A percentile compares a stretch with the other conserved stretches of the same genome.
Evolutionary conservation across 2,329 filamentous ascomycete species (phyloP).

Genomic region (Epichloe scottii): DNA sequence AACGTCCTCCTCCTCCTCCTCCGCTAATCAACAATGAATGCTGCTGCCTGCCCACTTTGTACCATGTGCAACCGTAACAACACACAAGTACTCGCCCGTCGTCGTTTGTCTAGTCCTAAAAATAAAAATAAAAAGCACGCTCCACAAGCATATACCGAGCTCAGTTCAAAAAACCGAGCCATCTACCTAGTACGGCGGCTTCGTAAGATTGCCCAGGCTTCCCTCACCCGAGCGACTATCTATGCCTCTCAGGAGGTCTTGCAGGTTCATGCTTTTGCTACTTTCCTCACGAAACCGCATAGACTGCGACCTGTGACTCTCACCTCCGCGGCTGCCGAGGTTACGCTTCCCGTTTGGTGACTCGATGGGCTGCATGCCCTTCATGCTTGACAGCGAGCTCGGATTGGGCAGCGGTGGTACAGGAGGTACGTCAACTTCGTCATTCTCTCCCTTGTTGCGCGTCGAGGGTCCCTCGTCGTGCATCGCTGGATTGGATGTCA

Average conservation of each 20-base stretch:
- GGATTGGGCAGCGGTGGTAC: constrained; percentile 41
- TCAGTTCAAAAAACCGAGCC: background rate
- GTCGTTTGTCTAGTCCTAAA: no score
- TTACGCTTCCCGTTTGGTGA: constrained; percentile 15
- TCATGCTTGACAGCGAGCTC: constrained; percentile 18
- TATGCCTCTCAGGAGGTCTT: constrained; percentile 37
- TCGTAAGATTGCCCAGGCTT: constrained; percentile 31
- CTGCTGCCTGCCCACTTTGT: no score
- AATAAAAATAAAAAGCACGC: background rate
- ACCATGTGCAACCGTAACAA: no score
- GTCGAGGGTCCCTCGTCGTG: constrained; percentile 10
- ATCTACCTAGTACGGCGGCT: constrained; percentile 34
- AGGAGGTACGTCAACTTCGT: constrained; percentile 34
- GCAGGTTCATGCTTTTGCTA: constrained; percentile 30
- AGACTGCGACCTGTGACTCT: constrained; percentile 24
- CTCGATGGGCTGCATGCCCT: constrained; percentile 9
- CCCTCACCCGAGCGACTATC: constrained; percentile 35
- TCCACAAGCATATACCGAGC: background rate
- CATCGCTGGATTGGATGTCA: constrained; percentile 30
- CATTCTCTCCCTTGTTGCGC: constrained; percentile 6
- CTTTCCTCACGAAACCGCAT: constrained; percentile 21
- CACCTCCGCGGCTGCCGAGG: constrained; percentile 29
- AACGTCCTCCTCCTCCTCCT: no score
- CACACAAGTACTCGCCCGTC: no score
- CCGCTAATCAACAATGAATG: no score